phyloP scores from a whole-genome alignment of 169 alveolate genomes.

The Cryptosporidium sp. region DNA sequence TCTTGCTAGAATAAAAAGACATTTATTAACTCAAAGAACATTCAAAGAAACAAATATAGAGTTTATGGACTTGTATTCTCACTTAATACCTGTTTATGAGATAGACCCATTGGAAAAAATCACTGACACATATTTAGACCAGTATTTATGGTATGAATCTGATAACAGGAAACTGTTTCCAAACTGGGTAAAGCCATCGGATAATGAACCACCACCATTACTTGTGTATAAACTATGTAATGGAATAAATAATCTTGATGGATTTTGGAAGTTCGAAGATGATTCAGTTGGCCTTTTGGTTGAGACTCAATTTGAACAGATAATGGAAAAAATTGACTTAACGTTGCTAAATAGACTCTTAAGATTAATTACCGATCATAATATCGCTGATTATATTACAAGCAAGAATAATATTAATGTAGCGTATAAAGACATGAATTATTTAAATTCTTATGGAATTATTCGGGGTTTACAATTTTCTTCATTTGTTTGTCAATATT shows the following conservation, averaged over 20 bases:
- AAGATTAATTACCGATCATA: constrained; percentile 99
- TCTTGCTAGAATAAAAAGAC: constrained; percentile 98
- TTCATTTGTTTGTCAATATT: constrained; percentile 96
- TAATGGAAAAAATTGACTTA: constrained; percentile 96
- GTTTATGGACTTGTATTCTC: constrained; percentile 98
- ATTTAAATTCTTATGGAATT: constrained; percentile 97
- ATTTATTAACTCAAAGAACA: constrained; percentile 97
- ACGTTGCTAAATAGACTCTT: constrained; percentile 96
- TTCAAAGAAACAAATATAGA: constrained; percentile 98
- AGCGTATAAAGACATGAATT: constrained; percentile 99
- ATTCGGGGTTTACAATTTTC: constrained; percentile 98
- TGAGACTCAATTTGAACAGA: constrained; percentile 94
- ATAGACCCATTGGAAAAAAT: constrained; percentile 99
- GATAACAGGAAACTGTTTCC: constrained; percentile 98
- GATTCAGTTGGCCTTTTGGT: constrained; percentile 95
- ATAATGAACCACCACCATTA: constrained; percentile 99
- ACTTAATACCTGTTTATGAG: constrained; percentile 99
- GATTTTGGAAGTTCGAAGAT: constrained; percentile 96
- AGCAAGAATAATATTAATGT: constrained; percentile 98
- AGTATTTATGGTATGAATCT: constrained; percentile 99
- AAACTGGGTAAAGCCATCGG: constrained; percentile 99
- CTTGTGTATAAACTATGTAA: constrained; percentile 98
- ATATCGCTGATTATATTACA: constrained; percentile 99
- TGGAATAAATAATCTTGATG: constrained; percentile 98
- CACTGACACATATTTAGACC: constrained; percentile 99